Evolutionary conservation across 75 land plant genomes (phyloP).

Genomic region (Adiantum capillusveneris): DNA sequence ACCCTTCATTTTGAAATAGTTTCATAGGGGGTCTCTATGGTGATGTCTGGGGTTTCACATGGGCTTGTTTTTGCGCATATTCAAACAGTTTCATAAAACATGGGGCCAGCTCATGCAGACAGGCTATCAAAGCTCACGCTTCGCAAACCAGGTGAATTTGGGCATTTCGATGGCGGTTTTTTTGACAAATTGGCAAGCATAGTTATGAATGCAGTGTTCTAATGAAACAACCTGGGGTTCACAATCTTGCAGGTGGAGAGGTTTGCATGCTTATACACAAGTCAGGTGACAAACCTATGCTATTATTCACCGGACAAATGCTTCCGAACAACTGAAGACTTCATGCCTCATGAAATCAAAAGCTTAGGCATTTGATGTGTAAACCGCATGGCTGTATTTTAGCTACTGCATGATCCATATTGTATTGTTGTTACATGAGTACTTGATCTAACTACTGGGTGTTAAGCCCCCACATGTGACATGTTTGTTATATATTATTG

Average conservation of each 20-base stretch:
- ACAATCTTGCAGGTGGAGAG: conserved; percentile 78
- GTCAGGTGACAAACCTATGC: conserved; percentile 90
- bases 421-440: too few relatives aligned
- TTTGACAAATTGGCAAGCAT: neutral
- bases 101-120: conserved; percentile 99
- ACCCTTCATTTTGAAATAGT: too few relatives aligned
- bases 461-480: too few relatives aligned
- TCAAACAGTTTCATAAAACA: conserved; percentile 68
- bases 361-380: conserved; percentile 13
- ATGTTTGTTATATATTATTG: too few relatives aligned
- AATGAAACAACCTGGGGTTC: neutral
- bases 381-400: too few relatives aligned
- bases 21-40: too few relatives aligned
- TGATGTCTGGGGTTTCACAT: too few relatives aligned
- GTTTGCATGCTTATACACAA: conserved; percentile 93
- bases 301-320: conserved; percentile 89
- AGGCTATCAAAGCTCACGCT: conserved; percentile 94
- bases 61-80: too few relatives aligned
- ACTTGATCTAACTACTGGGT: too few relatives aligned
- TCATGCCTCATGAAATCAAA: conserved; percentile 95
- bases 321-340: conserved; percentile 91
- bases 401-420: too few relatives aligned
- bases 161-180: too few relatives aligned
- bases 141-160: conserved; percentile 86
- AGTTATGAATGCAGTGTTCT: neutral